phyloP scores from a whole-genome alignment of 805 yeast species.

The Ogataea haglerorum region DNA sequence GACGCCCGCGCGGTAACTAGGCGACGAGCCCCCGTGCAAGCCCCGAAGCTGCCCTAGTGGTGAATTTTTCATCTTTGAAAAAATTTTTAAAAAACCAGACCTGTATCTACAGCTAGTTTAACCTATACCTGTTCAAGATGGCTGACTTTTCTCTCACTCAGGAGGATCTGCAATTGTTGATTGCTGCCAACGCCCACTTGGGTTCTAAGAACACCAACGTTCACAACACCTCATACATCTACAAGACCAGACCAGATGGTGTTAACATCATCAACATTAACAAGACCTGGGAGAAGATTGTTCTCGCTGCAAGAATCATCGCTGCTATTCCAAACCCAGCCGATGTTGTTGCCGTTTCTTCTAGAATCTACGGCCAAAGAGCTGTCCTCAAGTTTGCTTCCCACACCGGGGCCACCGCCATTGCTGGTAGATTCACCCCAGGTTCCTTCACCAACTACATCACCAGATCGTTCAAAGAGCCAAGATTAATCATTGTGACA shows the following conservation, averaged over 20 bases:
- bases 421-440: slow-evolving; percentile 99
- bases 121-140: slow-evolving; percentile 25
- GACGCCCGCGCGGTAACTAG: not conserved
- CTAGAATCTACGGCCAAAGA: slow-evolving; percentile 99
- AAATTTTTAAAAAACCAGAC: slow-evolving; percentile 16
- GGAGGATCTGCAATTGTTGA: slow-evolving; percentile 97
- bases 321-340: slow-evolving; percentile 99
- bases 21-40: not conserved
- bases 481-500: slow-evolving; percentile 98
- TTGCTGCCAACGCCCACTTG: slow-evolving; percentile 99
- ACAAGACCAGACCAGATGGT: slow-evolving; percentile 99
- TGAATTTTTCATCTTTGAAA: slow-evolving; percentile 17
- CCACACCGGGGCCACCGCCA: slow-evolving; percentile 99
- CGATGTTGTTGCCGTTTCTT: slow-evolving; percentile 97
- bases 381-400: slow-evolving; percentile 99
- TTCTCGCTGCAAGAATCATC: slow-evolving; percentile 98
- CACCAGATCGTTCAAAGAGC: slow-evolving; percentile 99
- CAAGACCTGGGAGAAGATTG: slow-evolving; percentile 99
- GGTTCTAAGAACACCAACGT: slow-evolving; percentile 99
- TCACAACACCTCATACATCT: slow-evolving; percentile 95
- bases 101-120: slow-evolving; percentile 13
- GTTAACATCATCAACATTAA: slow-evolving; percentile 97
- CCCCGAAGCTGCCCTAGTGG: slow-evolving; percentile 6
- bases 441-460: slow-evolving; percentile 99
- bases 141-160: slow-evolving; percentile 56